Evolutionary conservation across 345 rosid species (phyloP).

Genomic region (Bruguiera sexangula): DNA sequence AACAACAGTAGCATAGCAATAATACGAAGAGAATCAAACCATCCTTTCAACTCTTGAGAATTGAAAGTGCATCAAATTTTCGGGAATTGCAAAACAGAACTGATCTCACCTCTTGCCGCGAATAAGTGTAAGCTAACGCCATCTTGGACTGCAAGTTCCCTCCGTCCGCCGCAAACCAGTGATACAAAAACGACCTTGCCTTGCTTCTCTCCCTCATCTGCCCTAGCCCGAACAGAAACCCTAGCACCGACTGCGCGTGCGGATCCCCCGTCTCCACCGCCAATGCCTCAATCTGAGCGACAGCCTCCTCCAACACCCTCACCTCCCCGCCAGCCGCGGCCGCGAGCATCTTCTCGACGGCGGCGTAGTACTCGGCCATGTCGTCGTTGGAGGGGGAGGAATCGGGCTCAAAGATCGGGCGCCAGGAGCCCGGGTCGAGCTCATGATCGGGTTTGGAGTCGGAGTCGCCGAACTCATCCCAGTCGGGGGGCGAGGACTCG

Average conservation of each 20-base stretch:
- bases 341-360: slow-evolving; percentile 51
- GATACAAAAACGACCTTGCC: slow-evolving; percentile 73
- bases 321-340: slow-evolving; percentile 55
- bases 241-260: slow-evolving; percentile 71
- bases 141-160: slow-evolving; percentile 90
- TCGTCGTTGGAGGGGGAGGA: slow-evolving; percentile 20
- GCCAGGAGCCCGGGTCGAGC: slow-evolving; percentile 96
- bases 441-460: slow-evolving; percentile 64
- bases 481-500: slow-evolving; percentile 40
- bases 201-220: slow-evolving; percentile 65
- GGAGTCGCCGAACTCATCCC: slow-evolving; percentile 78
- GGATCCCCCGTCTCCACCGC: slow-evolving; percentile 60
- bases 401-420: slow-evolving; percentile 82
- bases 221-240: slow-evolving; percentile 67
- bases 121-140: slow-evolving; percentile 82
- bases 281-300: slow-evolving; percentile 49
- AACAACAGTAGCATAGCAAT: no score
- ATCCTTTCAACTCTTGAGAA: neutral
- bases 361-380: slow-evolving; percentile 46
- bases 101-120: slow-evolving; percentile 79
- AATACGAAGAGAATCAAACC: no score
- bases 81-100: neutral
- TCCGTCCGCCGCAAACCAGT: slow-evolving; percentile 64
- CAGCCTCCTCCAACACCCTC: slow-evolving; percentile 67
- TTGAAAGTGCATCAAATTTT: neutral